A percentile compares a stretch with the other conserved stretches of the same genome.
Conservation (phyloP, 2,329 filamentous ascomycete genomes). For the Xylariaceae sp. region DNA sequence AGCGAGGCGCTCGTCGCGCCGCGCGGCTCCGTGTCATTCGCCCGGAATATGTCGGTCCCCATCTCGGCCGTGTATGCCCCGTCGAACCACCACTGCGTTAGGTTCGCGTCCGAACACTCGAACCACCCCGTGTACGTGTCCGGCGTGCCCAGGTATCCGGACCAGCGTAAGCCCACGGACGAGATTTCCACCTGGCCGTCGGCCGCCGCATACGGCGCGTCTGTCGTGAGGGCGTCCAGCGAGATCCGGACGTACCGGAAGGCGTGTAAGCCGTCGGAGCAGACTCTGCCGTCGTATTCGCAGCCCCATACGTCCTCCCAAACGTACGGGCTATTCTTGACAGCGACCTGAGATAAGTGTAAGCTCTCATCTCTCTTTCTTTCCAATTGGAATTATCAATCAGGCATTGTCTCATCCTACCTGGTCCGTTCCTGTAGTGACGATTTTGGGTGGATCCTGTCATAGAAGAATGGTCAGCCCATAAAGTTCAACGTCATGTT, state of each 20-base stretch:
- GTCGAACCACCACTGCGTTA: conserved; percentile 62
- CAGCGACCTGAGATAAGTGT: conserved; percentile 49
- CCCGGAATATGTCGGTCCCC: conserved; percentile 53
- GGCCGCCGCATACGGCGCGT: conserved; percentile 53
- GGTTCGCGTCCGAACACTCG: conserved; percentile 55
- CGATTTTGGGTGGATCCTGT: conserved; percentile 39
- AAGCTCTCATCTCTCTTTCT: neutral
- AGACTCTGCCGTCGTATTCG: conserved; percentile 51
- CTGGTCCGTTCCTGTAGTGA: conserved; percentile 57
- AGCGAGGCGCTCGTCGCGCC: conserved; percentile 51
- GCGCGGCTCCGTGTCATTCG: conserved; percentile 57
- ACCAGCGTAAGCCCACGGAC: conserved; percentile 51
- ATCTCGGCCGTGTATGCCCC: conserved; percentile 60
- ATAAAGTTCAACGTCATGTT: neutral
- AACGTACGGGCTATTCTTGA: conserved; percentile 48
- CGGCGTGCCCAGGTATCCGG: conserved; percentile 54
- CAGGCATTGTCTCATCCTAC: conserved; percentile 33
- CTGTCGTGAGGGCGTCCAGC: conserved; percentile 51
- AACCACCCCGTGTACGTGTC: conserved; percentile 59
- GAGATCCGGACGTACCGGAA: conserved; percentile 59
- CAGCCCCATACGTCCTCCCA: conserved; percentile 56
- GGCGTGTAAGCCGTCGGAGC: conserved; percentile 59
- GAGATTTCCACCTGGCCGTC: conserved; percentile 53
- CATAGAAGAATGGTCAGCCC: neutral
- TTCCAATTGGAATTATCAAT: neutral